phyloP scores from a whole-genome alignment of 805 yeast genomes.

The Millerozyma acaciae region DNA sequence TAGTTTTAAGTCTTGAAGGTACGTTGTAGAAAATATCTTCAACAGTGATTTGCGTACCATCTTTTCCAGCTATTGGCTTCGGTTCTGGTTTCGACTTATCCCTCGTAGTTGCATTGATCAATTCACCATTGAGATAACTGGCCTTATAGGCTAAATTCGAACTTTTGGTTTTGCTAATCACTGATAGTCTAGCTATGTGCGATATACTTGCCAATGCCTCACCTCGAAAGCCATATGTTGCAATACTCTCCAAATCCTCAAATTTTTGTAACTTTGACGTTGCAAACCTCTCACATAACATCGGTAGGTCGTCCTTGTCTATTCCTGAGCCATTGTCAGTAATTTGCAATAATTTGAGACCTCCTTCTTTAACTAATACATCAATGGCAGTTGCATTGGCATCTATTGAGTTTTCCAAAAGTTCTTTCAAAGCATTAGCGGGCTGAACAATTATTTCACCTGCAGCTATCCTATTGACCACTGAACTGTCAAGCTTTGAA shows the following conservation, averaged over 20 bases:
- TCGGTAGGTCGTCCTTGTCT: constrained; percentile 59
- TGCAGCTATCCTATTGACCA: constrained; percentile 91
- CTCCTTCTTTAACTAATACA: constrained; percentile 85
- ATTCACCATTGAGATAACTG: constrained; percentile 62
- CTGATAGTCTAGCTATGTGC: constrained; percentile 78
- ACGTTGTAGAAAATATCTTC: constrained; percentile 89
- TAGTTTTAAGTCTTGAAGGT: constrained; percentile 69
- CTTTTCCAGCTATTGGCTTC: constrained; percentile 77
- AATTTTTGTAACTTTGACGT: constrained; percentile 77
- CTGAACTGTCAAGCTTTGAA: constrained; percentile 54
- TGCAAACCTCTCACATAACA: constrained; percentile 89
- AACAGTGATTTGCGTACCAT: constrained; percentile 80
- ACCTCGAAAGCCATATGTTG: constrained; percentile 93
- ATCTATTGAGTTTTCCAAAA: constrained; percentile 89
- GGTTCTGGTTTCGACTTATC: constrained; percentile 41
- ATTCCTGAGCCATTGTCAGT: constrained; percentile 91
- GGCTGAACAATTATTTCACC: constrained; percentile 96
- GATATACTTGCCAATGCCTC: constrained; percentile 95
- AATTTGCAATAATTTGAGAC: constrained; percentile 78
- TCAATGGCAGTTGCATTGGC: constrained; percentile 76
- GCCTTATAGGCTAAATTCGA: constrained; percentile 70
- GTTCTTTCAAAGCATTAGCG: constrained; percentile 88
- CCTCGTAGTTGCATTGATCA: constrained; percentile 43
- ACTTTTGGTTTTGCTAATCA: constrained; percentile 63
- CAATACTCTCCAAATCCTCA: constrained; percentile 67